Evolutionary conservation across 2,329 filamentous ascomycete species (phyloP).

Genomic region (Cytospora schulzeri): DNA sequence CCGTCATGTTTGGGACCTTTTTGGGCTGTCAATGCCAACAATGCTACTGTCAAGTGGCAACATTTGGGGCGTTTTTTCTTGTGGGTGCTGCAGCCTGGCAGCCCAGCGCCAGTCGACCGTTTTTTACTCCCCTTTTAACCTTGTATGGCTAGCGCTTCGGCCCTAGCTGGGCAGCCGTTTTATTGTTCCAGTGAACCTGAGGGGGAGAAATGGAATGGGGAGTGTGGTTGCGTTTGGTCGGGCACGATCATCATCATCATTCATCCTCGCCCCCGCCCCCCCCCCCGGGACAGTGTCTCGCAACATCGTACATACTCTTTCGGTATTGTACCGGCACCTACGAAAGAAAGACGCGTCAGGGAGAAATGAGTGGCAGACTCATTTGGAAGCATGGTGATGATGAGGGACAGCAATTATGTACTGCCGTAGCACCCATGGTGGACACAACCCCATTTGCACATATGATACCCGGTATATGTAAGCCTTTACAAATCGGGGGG

Average conservation of each 20-base stretch:
- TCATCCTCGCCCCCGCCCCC: too few relatives aligned
- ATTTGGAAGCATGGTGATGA: constrained; percentile 6
- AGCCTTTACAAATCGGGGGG: neutral
- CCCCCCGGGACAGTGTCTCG: neutral
- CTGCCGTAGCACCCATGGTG: neutral
- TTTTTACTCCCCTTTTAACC: neutral
- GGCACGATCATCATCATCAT: neutral
- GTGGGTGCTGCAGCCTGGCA: neutral
- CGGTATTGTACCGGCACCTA: neutral
- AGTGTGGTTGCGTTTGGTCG: neutral
- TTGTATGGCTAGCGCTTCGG: constrained; percentile 9
- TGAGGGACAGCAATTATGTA: neutral
- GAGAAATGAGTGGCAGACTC: constrained; percentile 10
- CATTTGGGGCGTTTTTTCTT: neutral
- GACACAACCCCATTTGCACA: neutral
- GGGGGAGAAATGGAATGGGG: neutral
- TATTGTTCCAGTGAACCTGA: neutral
- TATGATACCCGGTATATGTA: neutral
- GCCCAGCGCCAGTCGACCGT: neutral
- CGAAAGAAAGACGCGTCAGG: neutral
- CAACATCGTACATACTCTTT: neutral
- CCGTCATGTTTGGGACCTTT: constrained; percentile 20
- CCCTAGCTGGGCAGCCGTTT: constrained; percentile 4
- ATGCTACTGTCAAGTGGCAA: constrained; percentile 6
- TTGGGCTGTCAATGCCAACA: constrained; percentile 3